Evolutionary conservation across 2,329 filamentous ascomycete species (phyloP).

Genomic region (Epichloe gansuensis): DNA sequence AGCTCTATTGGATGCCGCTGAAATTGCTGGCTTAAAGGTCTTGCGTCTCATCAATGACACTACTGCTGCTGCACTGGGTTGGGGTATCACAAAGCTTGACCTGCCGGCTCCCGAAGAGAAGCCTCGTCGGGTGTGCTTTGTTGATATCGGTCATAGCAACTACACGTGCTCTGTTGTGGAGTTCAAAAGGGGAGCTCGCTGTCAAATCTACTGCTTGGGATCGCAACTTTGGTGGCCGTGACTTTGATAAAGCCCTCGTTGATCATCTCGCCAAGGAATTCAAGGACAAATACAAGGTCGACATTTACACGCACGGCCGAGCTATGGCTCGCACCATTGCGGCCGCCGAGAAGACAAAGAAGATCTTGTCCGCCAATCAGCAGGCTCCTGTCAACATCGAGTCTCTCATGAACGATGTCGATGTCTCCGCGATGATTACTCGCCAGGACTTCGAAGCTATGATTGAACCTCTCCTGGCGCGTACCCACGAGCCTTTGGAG

Average conservation of each 20-base stretch:
- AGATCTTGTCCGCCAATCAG: slow-evolving; percentile 92
- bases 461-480: slow-evolving; percentile 69
- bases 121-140: slow-evolving; percentile 77
- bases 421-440: slow-evolving; percentile 80
- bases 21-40: slow-evolving; percentile 86
- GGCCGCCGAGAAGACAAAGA: slow-evolving; percentile 95
- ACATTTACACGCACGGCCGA: slow-evolving; percentile 83
- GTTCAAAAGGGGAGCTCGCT: slow-evolving; percentile 88
- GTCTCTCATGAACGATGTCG: slow-evolving; percentile 95
- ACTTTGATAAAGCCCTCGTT: slow-evolving; percentile 90
- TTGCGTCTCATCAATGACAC: slow-evolving; percentile 96
- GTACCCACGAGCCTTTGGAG: slow-evolving; percentile 65
- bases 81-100: slow-evolving; percentile 95
- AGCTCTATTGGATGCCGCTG: slow-evolving; percentile 77
- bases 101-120: slow-evolving; percentile 81
- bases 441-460: slow-evolving; percentile 89
- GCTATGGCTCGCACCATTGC: slow-evolving; percentile 76
- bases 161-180: slow-evolving; percentile 91
- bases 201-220: slow-evolving; percentile 91
- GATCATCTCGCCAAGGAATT: slow-evolving; percentile 95
- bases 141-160: slow-evolving; percentile 95
- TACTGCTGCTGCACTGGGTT: slow-evolving; percentile 88
- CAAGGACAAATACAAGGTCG: slow-evolving; percentile 95
- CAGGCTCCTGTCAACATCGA: slow-evolving; percentile 91
- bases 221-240: slow-evolving; percentile 90